Evolutionary conservation across 1,139 yeast species (phyloP), one percentile per base, ranked within the genome.

Genomic region (Debaryomyces singareniensis): DNA sequence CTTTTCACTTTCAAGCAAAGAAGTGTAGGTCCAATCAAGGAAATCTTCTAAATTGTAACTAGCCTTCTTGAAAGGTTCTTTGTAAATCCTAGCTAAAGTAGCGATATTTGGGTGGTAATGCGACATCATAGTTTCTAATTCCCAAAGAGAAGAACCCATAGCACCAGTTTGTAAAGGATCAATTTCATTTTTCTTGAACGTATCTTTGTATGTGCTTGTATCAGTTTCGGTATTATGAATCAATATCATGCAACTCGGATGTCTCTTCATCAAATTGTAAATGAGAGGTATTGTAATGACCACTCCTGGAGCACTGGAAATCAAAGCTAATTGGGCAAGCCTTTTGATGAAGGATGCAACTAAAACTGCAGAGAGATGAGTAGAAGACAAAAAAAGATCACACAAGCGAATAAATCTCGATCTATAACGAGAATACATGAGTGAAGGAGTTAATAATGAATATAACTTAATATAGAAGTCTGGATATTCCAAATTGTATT

Each of bases 51-150:
- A 67, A 49, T 84, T 83, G 54, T 93, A 91, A 44, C 73, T 73
- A 35, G 83, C 80, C 53, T 91, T 93, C 49, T 80, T 75, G 59
- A 91, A 89, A 3, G 96, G 96, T 53, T 91, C 96, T 14, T 78
- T 70, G 51, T 84, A 82, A 24, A 91, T 84, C 50, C 77, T 80
- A 9, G 96, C 96, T 44, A 91, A 64, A 0, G 96, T 83, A 2
- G 96, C 91, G 13, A 93, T 85, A 47, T 91, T 91, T 7, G 98
- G 97, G 55, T 91, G 97, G 49, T 86, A 91, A 53, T 91, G 99
- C n/a, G 73, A 58, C 68, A 80, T 77, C 36, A 84, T 59, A 0
- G 94, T 69, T 38, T 83, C 86, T 35, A 91, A 52, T 53, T 91
- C 98, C 98, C 98, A 91, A 27, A 89, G 57, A 0, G 97, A 87